Evolutionary conservation across 148 eudicot genomes (phyloP).

Genomic region (Chenopodium album): DNA sequence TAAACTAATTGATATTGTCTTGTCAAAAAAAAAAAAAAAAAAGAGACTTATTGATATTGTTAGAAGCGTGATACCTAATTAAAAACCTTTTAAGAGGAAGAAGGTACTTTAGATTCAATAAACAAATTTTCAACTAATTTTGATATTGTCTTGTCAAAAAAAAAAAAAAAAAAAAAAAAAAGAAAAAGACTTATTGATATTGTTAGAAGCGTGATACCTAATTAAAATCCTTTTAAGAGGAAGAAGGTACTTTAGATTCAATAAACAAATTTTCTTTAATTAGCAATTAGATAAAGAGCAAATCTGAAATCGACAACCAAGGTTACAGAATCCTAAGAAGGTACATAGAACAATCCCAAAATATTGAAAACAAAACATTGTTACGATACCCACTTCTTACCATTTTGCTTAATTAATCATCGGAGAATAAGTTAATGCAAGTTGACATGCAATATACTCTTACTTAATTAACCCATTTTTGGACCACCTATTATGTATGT

Average conservation of each 20-base stretch:
- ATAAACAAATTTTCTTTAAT: not conserved
- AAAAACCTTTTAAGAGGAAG: no score
- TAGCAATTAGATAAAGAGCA: slow-evolving; percentile 6
- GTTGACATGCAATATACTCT: slow-evolving; percentile 10
- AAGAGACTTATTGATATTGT: no score
- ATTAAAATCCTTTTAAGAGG: not conserved
- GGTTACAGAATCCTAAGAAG: slow-evolving; percentile 15
- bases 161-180: no score
- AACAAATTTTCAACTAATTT: no score
- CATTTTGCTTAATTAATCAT: slow-evolving; percentile 9
- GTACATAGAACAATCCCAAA: slow-evolving; percentile 21
- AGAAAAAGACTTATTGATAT: not conserved
- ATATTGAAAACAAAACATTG: not conserved
- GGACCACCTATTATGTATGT: slow-evolving; percentile 2
- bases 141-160: no score
- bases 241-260: not conserved
- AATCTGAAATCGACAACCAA: slow-evolving; percentile 26
- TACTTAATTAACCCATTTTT: not conserved
- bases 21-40: no score
- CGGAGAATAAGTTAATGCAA: slow-evolving; percentile 8
- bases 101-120: no score
- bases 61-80: no score
- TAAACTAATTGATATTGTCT: no score
- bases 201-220: not conserved
- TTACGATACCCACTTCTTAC: slow-evolving; percentile 3